These are phyloP conservation scores for Candolleomyces aberdarensis DNA, from an alignment of 768 basidiomycete species.

Conservation along the genomic window DNA sequence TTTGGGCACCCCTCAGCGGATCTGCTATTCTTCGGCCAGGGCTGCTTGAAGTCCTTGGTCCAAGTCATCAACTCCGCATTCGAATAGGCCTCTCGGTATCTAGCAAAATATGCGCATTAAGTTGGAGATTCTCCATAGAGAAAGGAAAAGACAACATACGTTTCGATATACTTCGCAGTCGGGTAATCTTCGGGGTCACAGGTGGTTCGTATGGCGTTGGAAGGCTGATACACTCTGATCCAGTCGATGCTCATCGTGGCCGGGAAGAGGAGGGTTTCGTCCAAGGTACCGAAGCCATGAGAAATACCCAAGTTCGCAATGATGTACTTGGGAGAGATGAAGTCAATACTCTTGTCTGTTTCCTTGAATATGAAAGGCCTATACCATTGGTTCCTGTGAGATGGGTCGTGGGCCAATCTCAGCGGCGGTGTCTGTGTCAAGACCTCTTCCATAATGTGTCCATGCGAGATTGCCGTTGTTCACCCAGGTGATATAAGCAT, in stretches of 20 bases:
- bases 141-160: constrained; percentile 35
- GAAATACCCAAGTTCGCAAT: constrained; percentile 73
- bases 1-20: background rate
- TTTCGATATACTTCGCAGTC: constrained; percentile 71
- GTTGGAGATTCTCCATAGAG: no score
- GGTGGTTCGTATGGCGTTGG: constrained; percentile 48
- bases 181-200: constrained; percentile 75
- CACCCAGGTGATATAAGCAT: constrained; percentile 74
- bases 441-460: constrained; percentile 58
- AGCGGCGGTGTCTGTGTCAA: constrained; percentile 47
- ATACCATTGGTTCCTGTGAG: constrained; percentile 70
- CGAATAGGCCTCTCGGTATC: constrained; percentile 38
- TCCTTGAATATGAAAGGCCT: constrained; percentile 24
- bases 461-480: constrained; percentile 59
- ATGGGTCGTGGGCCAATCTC: constrained; percentile 58
- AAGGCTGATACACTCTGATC: constrained; percentile 71
- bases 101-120: constrained; percentile 10
- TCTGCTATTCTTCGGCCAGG: constrained; percentile 39
- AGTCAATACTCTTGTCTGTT: background rate
- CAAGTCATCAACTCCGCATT: constrained; percentile 41
- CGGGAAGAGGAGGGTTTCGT: constrained; percentile 50
- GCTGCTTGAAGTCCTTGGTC: constrained; percentile 30
- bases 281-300: constrained; percentile 60
- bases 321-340: constrained; percentile 46
- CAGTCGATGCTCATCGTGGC: constrained; percentile 74